Conservation (phyloP, 306 rosid species). For the Cicer pinnatifidum region DNA sequence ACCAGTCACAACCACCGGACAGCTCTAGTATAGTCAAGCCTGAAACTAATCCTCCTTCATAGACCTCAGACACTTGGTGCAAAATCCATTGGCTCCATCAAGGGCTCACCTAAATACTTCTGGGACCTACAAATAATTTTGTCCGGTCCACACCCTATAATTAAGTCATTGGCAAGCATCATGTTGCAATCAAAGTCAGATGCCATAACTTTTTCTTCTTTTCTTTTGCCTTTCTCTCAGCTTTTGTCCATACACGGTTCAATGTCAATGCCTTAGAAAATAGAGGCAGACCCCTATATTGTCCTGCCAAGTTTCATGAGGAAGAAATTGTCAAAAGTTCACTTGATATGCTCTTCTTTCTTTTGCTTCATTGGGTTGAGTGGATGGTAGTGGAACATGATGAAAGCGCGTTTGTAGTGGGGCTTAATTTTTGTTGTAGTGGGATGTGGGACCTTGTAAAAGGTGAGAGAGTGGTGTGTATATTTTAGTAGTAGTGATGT, state of each 20-base stretch:
- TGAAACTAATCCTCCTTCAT: conserved; percentile 84
- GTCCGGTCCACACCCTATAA: conserved; percentile 63
- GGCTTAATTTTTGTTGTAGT: conserved; percentile 67
- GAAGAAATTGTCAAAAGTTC: conserved; percentile 76
- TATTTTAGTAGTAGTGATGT: conserved; percentile 48
- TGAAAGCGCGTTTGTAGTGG: conserved; percentile 75
- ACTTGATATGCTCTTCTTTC: conserved; percentile 63
- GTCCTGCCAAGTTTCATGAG: conserved; percentile 66
- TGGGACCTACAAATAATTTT: conserved; percentile 62
- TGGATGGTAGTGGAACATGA: conserved; percentile 85
- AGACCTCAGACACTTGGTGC: conserved; percentile 46
- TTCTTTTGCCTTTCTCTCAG: conserved; percentile 54
- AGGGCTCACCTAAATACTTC: conserved; percentile 55
- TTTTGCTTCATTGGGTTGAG: conserved; percentile 61
- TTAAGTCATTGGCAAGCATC: conserved; percentile 59
- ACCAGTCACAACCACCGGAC: conserved; percentile 90
- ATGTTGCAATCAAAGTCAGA: conserved; percentile 95
- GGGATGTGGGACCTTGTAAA: conserved; percentile 90
- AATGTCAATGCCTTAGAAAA: conserved; percentile 78
- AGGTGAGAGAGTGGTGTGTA: conserved; percentile 56
- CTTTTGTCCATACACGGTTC: conserved; percentile 72
- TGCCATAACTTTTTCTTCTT: conserved; percentile 68
- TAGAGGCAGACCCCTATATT: conserved; percentile 61
- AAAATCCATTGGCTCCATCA: conserved; percentile 46
- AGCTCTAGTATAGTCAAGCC: conserved; percentile 80